Evolutionary conservation across 208 protist genomes (phyloP), one percentile per base, ranked within the genome.

Genomic region (Wallacemonas sp.): DNA sequence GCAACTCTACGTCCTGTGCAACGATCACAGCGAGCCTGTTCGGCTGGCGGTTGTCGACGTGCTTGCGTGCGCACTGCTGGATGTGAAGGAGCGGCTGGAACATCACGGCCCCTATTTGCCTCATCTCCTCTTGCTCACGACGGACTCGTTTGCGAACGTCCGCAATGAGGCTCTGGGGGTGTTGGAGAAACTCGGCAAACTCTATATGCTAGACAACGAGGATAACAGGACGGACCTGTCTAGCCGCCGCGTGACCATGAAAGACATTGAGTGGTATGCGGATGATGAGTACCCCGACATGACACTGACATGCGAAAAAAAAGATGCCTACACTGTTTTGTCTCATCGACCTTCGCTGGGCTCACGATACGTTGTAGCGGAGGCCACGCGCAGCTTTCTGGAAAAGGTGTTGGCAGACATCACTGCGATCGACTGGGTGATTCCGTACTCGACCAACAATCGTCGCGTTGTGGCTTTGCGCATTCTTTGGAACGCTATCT

Each of bases 181-280:
- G 17, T 63, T 96, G 39, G 73, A 85, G 27, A 71, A 76, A 19
- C 64, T 94, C 3, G 88, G 87, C 0, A 89, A 85, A 61, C 68
- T 92, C 10, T 94, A 88, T 68, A 26, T 92, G 58, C 41, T 94
- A 24, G 91, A 96, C 66, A 94, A 96, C 66, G 88, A 94, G 61
- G 91, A 96, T 57, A 94, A 96, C 50, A 74, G 83, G 0, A 91
- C 93, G 34, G 83, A 96, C 66, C 59, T 96, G 55, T 72, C 76
- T 17, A 87, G 76, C 17, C 76, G 91, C 50, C 85, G 84, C 17
- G 63, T 96, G 10, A 91, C 88, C 15, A 85, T 94, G 79, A 96
- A 94, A 55, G 91, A 96, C 69, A 93, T 96, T 74, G 85, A 92
- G 38, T 96, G 91, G 91, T 96, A 96, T 73, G 91, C 73, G 17